Conservation (phyloP, 441 rosid species). For the Theobroma grandiflorum region DNA sequence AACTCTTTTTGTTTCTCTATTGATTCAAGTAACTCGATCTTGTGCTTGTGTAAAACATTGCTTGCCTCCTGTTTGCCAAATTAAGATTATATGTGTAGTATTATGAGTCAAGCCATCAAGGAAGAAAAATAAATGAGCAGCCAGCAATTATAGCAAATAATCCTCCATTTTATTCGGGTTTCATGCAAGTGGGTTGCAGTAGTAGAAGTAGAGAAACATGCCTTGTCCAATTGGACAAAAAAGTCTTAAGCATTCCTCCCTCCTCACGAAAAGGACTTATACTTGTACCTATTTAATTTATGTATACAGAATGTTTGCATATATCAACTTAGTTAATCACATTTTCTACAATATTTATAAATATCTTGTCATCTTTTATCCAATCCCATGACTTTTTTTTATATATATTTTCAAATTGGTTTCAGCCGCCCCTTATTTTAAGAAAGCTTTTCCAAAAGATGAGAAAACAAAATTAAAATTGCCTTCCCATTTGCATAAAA, state of each 20-base stretch:
- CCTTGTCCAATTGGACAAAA: background rate
- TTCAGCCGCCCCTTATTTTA: background rate
- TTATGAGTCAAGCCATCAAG: background rate
- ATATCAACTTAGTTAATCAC: background rate
- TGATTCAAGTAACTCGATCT: background rate
- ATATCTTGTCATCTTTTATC: constrained; percentile 12
- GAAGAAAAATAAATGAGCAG: background rate
- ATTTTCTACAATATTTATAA: background rate
- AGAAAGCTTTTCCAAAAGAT: background rate
- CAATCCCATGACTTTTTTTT: background rate
- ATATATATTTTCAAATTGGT: background rate
- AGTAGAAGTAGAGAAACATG: background rate
- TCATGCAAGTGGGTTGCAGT: background rate
- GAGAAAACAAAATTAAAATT: background rate
- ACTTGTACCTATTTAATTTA: background rate
- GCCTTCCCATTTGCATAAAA: constrained; percentile 3
- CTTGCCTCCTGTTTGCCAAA: background rate
- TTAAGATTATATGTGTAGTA: background rate
- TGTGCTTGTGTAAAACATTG: background rate
- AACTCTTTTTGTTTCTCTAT: background rate
- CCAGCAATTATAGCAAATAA: background rate
- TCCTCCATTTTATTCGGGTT: background rate
- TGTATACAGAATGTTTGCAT: background rate
- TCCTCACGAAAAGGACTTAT: constrained; percentile 33
- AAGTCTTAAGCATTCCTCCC: background rate